These are phyloP conservation scores for Protomyces inouyei DNA, from an alignment of 1,139 yeast genomes.

Conservation along the genomic window DNA sequence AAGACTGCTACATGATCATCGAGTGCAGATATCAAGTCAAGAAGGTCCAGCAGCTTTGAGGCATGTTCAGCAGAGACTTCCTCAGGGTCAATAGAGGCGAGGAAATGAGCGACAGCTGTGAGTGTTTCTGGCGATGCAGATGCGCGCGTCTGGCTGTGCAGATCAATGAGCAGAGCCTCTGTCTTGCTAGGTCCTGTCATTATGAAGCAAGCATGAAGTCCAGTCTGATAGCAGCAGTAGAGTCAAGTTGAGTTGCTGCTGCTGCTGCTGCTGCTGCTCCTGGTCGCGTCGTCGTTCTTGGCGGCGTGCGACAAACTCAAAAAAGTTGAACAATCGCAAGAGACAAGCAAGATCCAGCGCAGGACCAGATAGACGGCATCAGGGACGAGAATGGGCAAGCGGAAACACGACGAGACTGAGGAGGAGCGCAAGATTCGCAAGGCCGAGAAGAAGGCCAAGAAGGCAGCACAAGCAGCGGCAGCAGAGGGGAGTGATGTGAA, in stretches of 20 bases:
- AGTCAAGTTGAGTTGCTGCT: not conserved
- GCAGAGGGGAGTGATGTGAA: conserved; percentile 33
- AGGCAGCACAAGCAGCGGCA: conserved; percentile 38
- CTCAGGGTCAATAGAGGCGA: not conserved
- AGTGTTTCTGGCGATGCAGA: not conserved
- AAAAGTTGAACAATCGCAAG: not conserved
- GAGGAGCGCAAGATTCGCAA: conserved; percentile 45
- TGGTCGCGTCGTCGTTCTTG: not conserved
- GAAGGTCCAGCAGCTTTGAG: not conserved
- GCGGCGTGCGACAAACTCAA: not conserved
- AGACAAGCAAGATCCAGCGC: not conserved
- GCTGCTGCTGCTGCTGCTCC: too few species aligned
- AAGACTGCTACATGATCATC: not conserved
- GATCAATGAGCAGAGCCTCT: not conserved
- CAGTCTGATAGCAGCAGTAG: not conserved
- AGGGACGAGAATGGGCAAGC: conserved; percentile 40
- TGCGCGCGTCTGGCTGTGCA: not conserved
- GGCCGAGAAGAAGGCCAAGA: conserved; percentile 47
- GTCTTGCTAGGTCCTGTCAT: not conserved
- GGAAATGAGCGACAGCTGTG: not conserved
- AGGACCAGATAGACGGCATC: conserved; percentile 38
- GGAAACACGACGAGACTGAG: conserved; percentile 44
- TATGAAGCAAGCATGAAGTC: too few species aligned
- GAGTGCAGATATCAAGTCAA: not conserved
- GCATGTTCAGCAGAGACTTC: not conserved